Evolutionary conservation across 2,329 filamentous ascomycete species (phyloP).

Genomic region (Xylaria sp.): DNA sequence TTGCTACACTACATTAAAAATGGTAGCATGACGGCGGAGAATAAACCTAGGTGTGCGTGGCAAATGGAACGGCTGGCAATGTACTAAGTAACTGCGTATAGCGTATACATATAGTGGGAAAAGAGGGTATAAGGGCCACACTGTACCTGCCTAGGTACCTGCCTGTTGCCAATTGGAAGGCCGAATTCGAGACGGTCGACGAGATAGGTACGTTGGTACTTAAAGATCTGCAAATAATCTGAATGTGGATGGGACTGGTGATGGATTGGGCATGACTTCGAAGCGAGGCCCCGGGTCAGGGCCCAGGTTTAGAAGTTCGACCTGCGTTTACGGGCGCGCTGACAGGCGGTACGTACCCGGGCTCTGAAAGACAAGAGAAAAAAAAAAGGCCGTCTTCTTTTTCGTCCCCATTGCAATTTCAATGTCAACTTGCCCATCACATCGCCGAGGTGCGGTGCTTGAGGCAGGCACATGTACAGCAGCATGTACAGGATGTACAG

Average conservation of each 20-base stretch:
- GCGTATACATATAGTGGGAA: conserved; percentile 6
- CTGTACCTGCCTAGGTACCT: background rate
- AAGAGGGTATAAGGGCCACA: conserved; percentile 16
- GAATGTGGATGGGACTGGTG: conserved; percentile 30
- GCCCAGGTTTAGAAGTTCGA: conserved; percentile 4
- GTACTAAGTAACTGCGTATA: too few relatives aligned
- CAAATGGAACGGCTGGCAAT: conserved; percentile 20
- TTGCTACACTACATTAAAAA: conserved; percentile 5
- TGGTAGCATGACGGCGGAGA: conserved; percentile 22
- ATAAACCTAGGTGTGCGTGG: conserved; percentile 28
- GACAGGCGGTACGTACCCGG: conserved; percentile 10
- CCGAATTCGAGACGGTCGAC: conserved; percentile 6
- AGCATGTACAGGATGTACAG: background rate
- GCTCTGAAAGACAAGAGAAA: background rate
- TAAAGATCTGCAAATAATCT: conserved; percentile 38
- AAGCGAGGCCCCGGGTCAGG: conserved; percentile 26
- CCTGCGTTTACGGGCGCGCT: conserved; percentile 18
- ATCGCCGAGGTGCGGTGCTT: conserved; percentile 5
- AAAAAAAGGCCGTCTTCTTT: background rate
- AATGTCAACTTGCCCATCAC: background rate
- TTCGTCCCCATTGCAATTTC: background rate
- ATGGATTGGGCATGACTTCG: conserved; percentile 31
- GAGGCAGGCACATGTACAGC: background rate
- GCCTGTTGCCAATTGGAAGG: background rate
- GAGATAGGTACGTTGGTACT: conserved; percentile 32